Percentiles rank a stretch among this genome's conserved stretches.
These are phyloP conservation scores for Plasmodium relictum DNA, from an alignment of 169 alveolate genomes.

Conservation along the genomic window DNA sequence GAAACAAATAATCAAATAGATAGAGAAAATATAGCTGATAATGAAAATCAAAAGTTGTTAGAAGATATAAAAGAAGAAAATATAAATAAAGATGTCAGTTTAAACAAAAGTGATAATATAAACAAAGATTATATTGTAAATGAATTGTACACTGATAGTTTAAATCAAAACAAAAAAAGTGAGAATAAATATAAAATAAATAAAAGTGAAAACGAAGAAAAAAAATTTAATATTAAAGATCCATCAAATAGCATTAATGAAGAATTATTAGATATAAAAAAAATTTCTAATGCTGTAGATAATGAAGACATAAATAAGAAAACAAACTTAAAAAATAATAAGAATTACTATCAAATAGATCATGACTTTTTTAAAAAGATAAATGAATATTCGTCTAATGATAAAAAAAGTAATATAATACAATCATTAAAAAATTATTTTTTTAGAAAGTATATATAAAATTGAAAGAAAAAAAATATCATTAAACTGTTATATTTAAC, in stretches of 20 bases:
- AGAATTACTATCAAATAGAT: conserved; percentile 3
- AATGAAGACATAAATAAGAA: conserved; percentile 54
- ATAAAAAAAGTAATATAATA: conserved; percentile 43
- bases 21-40: background rate
- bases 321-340: conserved; percentile 15
- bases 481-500: background rate
- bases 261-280: background rate
- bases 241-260: conserved; percentile 3
- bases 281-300: conserved; percentile 9
- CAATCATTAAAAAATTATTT: conserved; percentile 27
- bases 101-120: background rate
- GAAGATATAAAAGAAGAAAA: background rate
- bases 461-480: background rate
- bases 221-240: background rate
- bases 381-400: conserved; percentile 12
- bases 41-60: background rate
- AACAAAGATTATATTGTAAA: no score
- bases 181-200: background rate
- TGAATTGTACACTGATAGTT: background rate
- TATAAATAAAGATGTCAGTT: background rate
- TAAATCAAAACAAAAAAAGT: background rate
- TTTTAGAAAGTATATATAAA: conserved; percentile 40
- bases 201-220: background rate
- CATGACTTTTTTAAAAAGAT: conserved; percentile 55
- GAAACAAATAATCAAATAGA: background rate